A percentile compares a stretch with the other conserved stretches of the same genome.
phyloP scores from a whole-genome alignment of 2,329 filamentous ascomycete genomes.

The Teratosphaeria zuluensis region DNA sequence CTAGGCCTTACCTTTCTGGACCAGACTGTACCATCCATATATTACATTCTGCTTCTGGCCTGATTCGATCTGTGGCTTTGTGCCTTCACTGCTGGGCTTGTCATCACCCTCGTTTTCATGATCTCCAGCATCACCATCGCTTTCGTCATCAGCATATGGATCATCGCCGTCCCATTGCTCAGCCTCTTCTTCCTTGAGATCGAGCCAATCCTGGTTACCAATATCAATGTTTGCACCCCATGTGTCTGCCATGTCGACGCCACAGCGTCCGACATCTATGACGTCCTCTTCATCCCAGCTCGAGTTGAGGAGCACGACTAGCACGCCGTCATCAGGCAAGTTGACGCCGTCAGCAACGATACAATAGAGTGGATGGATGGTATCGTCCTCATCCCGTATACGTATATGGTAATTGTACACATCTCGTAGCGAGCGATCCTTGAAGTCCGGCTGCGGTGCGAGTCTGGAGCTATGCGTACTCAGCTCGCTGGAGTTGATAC shows the following conservation, averaged over 20 bases:
- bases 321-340: not conserved
- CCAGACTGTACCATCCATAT: conserved; percentile 1
- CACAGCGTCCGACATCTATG: conserved; percentile 1
- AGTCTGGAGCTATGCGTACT: not conserved
- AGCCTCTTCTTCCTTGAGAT: not conserved
- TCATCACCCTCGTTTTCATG: not conserved
- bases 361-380: not conserved
- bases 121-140: not conserved
- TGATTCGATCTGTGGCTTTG: not conserved
- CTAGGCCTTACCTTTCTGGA: not conserved
- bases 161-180: not conserved
- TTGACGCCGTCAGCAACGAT: conserved; percentile 1
- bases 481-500: not conserved
- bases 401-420: conserved; percentile 1
- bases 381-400: not conserved
- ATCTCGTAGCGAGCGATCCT: not conserved
- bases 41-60: not conserved
- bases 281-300: not conserved
- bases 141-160: not conserved
- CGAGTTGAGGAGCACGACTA: not conserved
- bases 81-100: not conserved
- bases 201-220: conserved; percentile 1
- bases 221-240: conserved; percentile 1
- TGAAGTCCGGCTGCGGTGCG: not conserved
- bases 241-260: not conserved